A percentile compares a stretch with the other conserved stretches of the same genome.
Evolutionary conservation across 345 rosid species (phyloP).

Genomic region (Lepidium aucheri): DNA sequence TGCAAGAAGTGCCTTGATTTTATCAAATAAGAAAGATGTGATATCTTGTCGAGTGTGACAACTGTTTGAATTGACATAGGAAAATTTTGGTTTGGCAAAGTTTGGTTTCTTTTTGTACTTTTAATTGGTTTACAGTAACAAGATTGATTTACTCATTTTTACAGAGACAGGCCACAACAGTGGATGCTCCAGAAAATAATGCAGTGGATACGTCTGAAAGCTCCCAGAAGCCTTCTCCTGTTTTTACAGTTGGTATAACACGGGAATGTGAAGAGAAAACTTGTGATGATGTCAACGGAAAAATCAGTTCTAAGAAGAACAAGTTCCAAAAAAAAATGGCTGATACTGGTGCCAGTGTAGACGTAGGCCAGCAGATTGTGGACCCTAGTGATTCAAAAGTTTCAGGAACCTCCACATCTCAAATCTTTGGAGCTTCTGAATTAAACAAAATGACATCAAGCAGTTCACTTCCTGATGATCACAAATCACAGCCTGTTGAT

Average conservation of each 20-base stretch:
- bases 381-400: conserved; percentile 30
- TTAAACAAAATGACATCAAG: conserved; percentile 20
- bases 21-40: neutral
- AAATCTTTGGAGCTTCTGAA: conserved; percentile 31
- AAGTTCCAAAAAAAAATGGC: conserved; percentile 34
- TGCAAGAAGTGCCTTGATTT: conserved; percentile 1
- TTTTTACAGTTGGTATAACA: conserved; percentile 18
- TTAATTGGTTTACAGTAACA: neutral
- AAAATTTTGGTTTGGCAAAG: neutral
- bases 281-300: conserved; percentile 26
- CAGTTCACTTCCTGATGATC: conserved; percentile 32
- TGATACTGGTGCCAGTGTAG: conserved; percentile 25
- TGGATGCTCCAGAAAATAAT: conserved; percentile 28
- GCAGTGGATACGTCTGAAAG: conserved; percentile 30
- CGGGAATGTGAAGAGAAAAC: conserved; percentile 29
- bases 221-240: conserved; percentile 30
- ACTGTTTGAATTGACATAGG: neutral
- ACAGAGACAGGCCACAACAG: conserved; percentile 35
- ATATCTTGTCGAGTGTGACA: no score
- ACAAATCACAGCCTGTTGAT: conserved; percentile 31
- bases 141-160: conserved; percentile 11
- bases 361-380: conserved; percentile 25
- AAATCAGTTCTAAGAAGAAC: conserved; percentile 20
- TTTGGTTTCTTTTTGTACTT: neutral
- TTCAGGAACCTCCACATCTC: conserved; percentile 21